phyloP scores from a whole-genome alignment of 768 basidiomycete genomes.

The Galerina marginata region DNA sequence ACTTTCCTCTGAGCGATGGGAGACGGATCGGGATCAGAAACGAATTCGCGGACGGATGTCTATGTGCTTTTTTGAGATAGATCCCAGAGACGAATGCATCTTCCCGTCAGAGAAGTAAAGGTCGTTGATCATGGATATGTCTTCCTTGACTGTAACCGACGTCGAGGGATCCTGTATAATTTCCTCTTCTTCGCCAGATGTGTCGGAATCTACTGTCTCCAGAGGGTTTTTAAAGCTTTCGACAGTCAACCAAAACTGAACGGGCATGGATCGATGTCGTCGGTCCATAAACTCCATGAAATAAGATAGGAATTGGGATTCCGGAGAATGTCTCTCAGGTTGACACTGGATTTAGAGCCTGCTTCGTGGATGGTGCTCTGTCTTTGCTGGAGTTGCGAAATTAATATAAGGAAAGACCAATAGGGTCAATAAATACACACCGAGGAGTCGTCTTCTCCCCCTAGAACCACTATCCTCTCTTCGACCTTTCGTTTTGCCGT shows the following conservation, averaged over 20 bases:
- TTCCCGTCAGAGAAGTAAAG: conserved; percentile 77
- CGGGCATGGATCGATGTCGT: conserved; percentile 77
- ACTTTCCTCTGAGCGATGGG: conserved; percentile 57
- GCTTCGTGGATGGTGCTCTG: conserved; percentile 49
- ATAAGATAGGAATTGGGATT: conserved; percentile 93
- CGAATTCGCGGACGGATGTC: conserved; percentile 71
- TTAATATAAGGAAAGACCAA: background rate
- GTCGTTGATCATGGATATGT: conserved; percentile 88
- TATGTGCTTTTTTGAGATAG: conserved; percentile 73
- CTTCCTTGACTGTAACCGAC: conserved; percentile 75
- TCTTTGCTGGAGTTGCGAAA: conserved; percentile 32
- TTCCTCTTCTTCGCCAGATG: conserved; percentile 64
- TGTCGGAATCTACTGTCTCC: conserved; percentile 79
- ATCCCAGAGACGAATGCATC: conserved; percentile 61
- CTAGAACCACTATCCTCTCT: conserved; percentile 80
- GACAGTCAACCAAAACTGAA: conserved; percentile 97
- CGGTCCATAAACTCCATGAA: conserved; percentile 99
- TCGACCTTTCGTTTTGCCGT: conserved; percentile 90
- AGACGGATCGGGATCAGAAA: conserved; percentile 52
- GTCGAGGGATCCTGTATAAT: conserved; percentile 57
- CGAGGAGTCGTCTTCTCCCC: conserved; percentile 74
- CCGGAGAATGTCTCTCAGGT: conserved; percentile 79
- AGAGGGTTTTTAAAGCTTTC: conserved; percentile 98
- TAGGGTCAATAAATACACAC: background rate
- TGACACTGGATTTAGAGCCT: conserved; percentile 51